Base-by-base conservation (phyloP, 768 basidiomycete species). In the Termitomyces sp. region DNA sequence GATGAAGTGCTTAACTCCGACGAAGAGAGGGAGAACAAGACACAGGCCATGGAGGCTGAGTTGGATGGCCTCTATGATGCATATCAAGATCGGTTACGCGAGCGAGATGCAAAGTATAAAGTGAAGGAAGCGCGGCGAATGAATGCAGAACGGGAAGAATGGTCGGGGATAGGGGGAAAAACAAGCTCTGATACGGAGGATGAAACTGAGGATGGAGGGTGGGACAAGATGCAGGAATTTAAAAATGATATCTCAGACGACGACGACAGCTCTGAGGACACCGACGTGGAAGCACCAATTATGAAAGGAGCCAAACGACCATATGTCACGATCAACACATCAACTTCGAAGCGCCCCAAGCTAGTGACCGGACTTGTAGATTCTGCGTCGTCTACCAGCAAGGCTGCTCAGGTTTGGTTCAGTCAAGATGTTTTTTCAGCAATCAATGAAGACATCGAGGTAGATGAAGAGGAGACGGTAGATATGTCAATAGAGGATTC, bases 331-430 rank as follows among this genome's bases (percentile, higher is more conserved):
- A 57, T 63, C 17, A 43, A 31, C 33, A 60, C 63, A 10, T 59
- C 54, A 21, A 68, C 67, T 43, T 70, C 70, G 37, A 87, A 87
- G 68, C 82, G 81, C 50, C 68, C 71, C 19, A 78, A 80, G 42
- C 71, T 89, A 14, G 66, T 83, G 38, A 76, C 78, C 2, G 75
- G 78, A 33, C 73, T 83, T 35, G 75, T 75, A 21, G 70, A 67
- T 37, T 71, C 75, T 0, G 67, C 70, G 58, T 54, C 63, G 1
- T 66, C 72, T 14, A 65, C 67, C 12, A 84, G 79, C 62, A 79
- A 79, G 46, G 78, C 85, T 45, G 82, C 94, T 2, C 81, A 87
- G 63, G 68, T 98, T n/a, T 99, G 97, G 97, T 99, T 98, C 73
- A 87, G 89, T 61, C 96, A 97, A 71, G 88, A 89, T 50, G 71